Evolutionary conservation across 116 monocot species (phyloP).

Genomic region (Cymodocea nodosa): DNA sequence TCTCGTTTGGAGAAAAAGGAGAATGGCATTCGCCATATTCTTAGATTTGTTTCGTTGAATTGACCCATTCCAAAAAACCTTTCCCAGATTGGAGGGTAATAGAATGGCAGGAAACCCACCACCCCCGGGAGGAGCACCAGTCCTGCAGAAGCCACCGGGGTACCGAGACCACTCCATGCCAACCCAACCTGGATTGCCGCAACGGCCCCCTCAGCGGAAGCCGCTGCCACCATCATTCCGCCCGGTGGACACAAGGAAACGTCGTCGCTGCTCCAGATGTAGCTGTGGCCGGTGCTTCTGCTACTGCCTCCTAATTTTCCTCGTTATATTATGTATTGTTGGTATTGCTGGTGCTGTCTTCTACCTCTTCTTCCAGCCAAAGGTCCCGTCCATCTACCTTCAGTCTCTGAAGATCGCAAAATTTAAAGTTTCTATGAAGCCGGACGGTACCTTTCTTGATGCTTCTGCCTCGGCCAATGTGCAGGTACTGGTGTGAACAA

Average conservation of each 20-base stretch:
- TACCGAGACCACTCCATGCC: slow-evolving; percentile 10
- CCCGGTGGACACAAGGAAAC: slow-evolving; percentile 9
- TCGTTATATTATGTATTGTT: slow-evolving; percentile 17
- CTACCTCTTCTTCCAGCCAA: slow-evolving; percentile 63
- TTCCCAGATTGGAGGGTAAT: no score
- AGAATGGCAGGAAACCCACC: slow-evolving; percentile 8
- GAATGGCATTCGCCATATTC: no score
- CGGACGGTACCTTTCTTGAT: slow-evolving; percentile 37
- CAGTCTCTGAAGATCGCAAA: slow-evolving; percentile 19
- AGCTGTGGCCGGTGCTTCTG: slow-evolving; percentile 39
- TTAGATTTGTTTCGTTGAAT: no score
- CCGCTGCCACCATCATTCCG: slow-evolving; percentile 21
- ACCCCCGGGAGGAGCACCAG: background rate
- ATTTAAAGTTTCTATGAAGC: slow-evolving; percentile 18
- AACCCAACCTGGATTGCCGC: slow-evolving; percentile 1
- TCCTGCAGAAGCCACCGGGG: slow-evolving; percentile 19
- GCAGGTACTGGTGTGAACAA: slow-evolving; percentile 3
- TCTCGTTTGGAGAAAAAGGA: no score
- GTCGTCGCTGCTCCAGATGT: slow-evolving; percentile 9
- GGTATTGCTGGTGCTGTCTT: slow-evolving; percentile 25
- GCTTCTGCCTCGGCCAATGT: slow-evolving; percentile 15
- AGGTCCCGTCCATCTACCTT: slow-evolving; percentile 36
- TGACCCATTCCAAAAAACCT: no score
- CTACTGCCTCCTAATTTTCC: slow-evolving; percentile 16
- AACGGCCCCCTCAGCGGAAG: slow-evolving; percentile 15